phyloP scores from a whole-genome alignment of 75 land plant genomes.

The Picea glauca region DNA sequence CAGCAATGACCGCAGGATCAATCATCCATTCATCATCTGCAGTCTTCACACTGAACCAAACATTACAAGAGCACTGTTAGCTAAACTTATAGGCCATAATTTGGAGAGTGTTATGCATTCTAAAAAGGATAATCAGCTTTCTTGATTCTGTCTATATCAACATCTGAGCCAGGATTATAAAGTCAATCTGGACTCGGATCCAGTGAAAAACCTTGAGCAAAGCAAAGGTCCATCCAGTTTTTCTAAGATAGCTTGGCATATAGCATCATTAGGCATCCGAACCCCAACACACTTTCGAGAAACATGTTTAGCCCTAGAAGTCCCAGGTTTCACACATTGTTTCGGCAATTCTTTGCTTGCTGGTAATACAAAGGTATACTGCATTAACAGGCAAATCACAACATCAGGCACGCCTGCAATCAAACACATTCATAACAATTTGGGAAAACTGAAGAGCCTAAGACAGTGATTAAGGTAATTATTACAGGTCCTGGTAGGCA shows the following conservation, averaged over 20 bases:
- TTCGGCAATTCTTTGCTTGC: conserved; percentile 93
- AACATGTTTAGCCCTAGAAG: conserved; percentile 57
- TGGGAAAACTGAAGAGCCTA: not conserved
- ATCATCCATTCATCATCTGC: conserved; percentile 80
- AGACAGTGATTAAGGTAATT: not conserved
- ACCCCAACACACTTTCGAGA: conserved; percentile 81
- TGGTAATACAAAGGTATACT: conserved; percentile 90
- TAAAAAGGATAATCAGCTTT: not conserved
- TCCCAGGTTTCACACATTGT: conserved; percentile 71
- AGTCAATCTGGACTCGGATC: not conserved
- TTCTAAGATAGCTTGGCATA: conserved; percentile 70
- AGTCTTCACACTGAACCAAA: conserved; percentile 60
- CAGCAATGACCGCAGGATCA: conserved; percentile 83
- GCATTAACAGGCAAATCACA: conserved; percentile 13
- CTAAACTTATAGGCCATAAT: not conserved
- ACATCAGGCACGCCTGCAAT: not conserved
- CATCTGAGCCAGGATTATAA: not conserved
- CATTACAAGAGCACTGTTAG: not conserved
- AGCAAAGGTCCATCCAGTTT: conserved; percentile 73
- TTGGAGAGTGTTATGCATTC: not conserved
- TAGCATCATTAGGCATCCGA: conserved; percentile 89
- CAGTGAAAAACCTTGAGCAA: conserved; percentile 67
- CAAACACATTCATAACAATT: not conserved
- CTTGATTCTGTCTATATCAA: not conserved
- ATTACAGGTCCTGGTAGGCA: conserved; percentile 96